These are phyloP conservation scores for Geranomyces michiganensis DNA, from an alignment of 192 early-diverging fungal genomes.

Conservation along the genomic window DNA sequence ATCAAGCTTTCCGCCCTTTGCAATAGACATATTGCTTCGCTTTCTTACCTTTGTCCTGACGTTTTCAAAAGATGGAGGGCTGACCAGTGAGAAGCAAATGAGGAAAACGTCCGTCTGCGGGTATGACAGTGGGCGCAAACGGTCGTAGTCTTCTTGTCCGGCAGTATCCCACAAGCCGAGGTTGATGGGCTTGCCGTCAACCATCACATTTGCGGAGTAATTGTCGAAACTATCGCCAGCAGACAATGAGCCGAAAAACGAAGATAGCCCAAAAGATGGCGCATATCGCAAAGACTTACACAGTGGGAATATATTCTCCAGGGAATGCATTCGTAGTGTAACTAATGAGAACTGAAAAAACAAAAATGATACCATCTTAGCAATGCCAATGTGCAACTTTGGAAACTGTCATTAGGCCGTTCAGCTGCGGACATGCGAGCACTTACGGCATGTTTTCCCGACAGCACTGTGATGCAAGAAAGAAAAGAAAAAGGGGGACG, in stretches of 20 bases:
- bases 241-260: too few species aligned
- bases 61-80: constrained; percentile 96
- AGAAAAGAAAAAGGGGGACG: neutral
- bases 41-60: constrained; percentile 83
- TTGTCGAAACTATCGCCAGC: constrained; percentile 92
- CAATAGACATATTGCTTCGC: too few species aligned
- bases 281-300: constrained; percentile 64
- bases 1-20: too few species aligned
- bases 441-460: constrained; percentile 87
- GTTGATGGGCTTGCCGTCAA: constrained; percentile 98
- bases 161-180: constrained; percentile 98
- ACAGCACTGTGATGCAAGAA: constrained; percentile 65
- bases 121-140: constrained; percentile 94
- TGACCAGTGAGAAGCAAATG: constrained; percentile 96
- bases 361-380: neutral
- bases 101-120: constrained; percentile 99
- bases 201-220: constrained; percentile 99
- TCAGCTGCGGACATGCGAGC: too few species aligned
- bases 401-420: too few species aligned
- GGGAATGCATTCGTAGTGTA: constrained; percentile 99
- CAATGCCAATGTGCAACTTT: too few species aligned
- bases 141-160: constrained; percentile 99
- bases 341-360: constrained; percentile 75
- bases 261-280: neutral
- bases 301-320: constrained; percentile 99